phyloP scores from a whole-genome alignment of 768 basidiomycete genomes.

The Trametes meyenii region DNA sequence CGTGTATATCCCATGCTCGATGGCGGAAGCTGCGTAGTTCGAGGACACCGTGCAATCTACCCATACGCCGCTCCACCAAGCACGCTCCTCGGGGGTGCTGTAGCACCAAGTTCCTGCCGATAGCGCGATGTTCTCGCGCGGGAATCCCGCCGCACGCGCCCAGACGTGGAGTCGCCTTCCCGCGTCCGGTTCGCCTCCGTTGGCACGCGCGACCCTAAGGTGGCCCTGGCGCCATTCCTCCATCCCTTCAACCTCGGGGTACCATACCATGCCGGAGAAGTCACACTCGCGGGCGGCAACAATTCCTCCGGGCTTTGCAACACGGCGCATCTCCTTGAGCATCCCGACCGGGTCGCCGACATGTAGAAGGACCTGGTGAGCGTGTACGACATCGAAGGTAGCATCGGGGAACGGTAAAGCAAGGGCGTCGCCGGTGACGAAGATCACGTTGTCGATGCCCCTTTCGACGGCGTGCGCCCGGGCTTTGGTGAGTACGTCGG shows the following conservation, averaged over 20 bases:
- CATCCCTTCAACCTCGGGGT: conserved; percentile 39
- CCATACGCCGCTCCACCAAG: conserved; percentile 44
- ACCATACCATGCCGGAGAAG: conserved; percentile 37
- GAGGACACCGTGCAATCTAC: conserved; percentile 41
- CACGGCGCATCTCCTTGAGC: conserved; percentile 50
- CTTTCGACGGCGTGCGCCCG: conserved; percentile 31
- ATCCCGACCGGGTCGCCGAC: conserved; percentile 43
- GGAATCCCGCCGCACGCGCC: conserved; percentile 43
- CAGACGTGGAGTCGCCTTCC: conserved; percentile 42
- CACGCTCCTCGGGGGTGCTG: conserved; percentile 38
- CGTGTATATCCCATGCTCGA: conserved; percentile 26
- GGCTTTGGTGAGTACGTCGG: conserved; percentile 42
- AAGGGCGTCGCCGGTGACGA: conserved; percentile 42
- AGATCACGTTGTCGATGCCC: conserved; percentile 42
- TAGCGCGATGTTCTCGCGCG: conserved; percentile 31
- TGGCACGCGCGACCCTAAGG: conserved; percentile 32
- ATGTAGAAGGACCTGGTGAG: conserved; percentile 55
- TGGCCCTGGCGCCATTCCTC: conserved; percentile 38
- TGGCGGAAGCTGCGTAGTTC: conserved; percentile 36
- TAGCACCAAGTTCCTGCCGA: conserved; percentile 42
- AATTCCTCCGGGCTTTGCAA: conserved; percentile 48
- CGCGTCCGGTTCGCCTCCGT: conserved; percentile 43
- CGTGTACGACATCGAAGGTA: conserved; percentile 52
- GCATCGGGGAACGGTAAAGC: conserved; percentile 41
- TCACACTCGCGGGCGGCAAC: conserved; percentile 50